phyloP scores from a whole-genome alignment of 805 yeast species.

The Starmerella bombi region DNA sequence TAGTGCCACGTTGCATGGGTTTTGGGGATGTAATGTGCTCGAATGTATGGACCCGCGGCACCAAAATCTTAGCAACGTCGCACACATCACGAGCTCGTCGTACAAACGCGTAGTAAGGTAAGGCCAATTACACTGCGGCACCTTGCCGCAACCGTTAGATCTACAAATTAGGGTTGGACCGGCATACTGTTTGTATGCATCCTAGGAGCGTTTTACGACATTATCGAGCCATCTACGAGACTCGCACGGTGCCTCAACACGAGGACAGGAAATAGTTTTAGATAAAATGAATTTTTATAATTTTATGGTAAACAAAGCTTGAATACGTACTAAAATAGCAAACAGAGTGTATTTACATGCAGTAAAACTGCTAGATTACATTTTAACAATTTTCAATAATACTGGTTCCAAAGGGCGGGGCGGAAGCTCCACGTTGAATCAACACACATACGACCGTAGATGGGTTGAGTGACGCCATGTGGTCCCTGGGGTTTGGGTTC shows the following conservation, averaged over 20 bases:
- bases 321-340: too few species aligned
- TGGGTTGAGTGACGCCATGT: constrained; percentile 1
- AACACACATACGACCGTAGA: not conserved
- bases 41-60: not conserved
- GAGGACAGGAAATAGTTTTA: too few species aligned
- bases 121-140: constrained; percentile 5
- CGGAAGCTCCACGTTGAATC: not conserved
- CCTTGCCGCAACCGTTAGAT: constrained; percentile 4
- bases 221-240: not conserved
- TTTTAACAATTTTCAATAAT: too few species aligned
- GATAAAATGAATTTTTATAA: too few species aligned
- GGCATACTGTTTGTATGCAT: not conserved
- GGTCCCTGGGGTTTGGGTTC: constrained; percentile 6
- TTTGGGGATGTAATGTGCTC: not conserved
- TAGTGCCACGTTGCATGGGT: not conserved
- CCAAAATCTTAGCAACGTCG: not conserved
- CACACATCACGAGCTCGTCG: not conserved
- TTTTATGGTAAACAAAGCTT: too few species aligned
- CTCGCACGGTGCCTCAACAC: too few species aligned
- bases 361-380: too few species aligned
- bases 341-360: too few species aligned
- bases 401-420: too few species aligned
- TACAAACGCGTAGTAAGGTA: not conserved
- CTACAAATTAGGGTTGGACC: not conserved
- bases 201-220: not conserved